These are phyloP conservation scores for Vigna hirtella DNA, from an alignment of 306 rosid species.

Conservation along the genomic window DNA sequence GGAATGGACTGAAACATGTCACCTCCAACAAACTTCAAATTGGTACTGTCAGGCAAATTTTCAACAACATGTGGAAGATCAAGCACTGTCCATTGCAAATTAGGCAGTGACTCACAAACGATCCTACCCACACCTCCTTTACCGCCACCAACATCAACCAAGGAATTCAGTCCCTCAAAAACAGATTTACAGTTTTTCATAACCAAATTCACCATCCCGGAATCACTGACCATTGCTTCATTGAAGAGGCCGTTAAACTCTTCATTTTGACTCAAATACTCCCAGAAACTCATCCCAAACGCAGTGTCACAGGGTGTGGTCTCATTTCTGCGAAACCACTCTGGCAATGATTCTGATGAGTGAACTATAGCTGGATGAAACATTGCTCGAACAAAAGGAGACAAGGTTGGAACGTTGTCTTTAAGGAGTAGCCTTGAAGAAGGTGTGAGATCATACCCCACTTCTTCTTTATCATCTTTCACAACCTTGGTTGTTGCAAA, in stretches of 20 bases:
- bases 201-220: conserved; percentile 58
- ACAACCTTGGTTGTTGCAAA: conserved; percentile 36
- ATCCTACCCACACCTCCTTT: conserved; percentile 44
- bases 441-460: conserved; percentile 47
- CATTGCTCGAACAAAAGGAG: conserved; percentile 40
- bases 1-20: conserved; percentile 55
- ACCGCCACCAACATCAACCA: conserved; percentile 55
- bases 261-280: conserved; percentile 42
- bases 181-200: conserved; percentile 51
- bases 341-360: conserved; percentile 38
- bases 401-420: conserved; percentile 37
- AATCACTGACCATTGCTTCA: conserved; percentile 58
- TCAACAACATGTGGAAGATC: conserved; percentile 52
- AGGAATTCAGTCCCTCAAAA: conserved; percentile 54
- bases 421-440: conserved; percentile 47
- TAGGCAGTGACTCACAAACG: conserved; percentile 39
- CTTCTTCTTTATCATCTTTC: conserved; percentile 18
- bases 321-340: conserved; percentile 50
- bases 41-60: conserved; percentile 10
- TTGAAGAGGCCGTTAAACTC: conserved; percentile 43
- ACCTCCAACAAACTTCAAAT: conserved; percentile 50
- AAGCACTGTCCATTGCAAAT: conserved; percentile 40
- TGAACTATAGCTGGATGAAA: conserved; percentile 43
- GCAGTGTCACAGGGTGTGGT: conserved; percentile 47
- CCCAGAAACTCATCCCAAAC: conserved; percentile 46